Conservation (phyloP, 306 rosid species). For the Lotus japonicus region DNA sequence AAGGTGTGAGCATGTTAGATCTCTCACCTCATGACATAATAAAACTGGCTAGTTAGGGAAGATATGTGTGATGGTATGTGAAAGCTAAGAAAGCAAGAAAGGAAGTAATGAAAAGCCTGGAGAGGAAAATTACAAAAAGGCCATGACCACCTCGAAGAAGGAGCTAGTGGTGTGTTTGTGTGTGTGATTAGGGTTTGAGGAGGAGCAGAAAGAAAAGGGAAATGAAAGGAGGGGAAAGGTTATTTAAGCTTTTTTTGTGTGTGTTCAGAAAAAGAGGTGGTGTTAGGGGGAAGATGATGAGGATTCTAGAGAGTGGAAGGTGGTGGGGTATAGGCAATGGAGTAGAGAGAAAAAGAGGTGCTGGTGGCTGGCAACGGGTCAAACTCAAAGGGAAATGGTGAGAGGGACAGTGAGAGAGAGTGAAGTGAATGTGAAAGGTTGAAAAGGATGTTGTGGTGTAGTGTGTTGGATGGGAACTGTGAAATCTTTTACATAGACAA, state of each 20-base stretch:
- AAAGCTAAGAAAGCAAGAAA: no score
- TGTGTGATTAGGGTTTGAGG: constrained; percentile 44
- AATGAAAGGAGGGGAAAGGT: constrained; percentile 25
- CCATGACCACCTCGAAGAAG: constrained; percentile 14
- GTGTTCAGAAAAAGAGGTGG: constrained; percentile 28
- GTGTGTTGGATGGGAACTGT: neutral
- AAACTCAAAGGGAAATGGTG: constrained; percentile 69
- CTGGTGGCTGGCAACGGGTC: constrained; percentile 91
- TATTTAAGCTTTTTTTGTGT: constrained; percentile 23
- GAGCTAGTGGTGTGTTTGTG: neutral
- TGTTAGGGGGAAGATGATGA: constrained; percentile 12
- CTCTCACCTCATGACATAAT: no score
- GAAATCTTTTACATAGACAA: constrained; percentile 12
- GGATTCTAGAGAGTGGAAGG: constrained; percentile 42
- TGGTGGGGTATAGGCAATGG: constrained; percentile 70
- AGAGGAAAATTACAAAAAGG: constrained; percentile 30
- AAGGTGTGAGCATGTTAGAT: constrained; percentile 17
- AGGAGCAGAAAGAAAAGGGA: neutral
- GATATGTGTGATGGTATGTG: no score
- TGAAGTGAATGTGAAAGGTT: constrained; percentile 31
- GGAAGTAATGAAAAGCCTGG: no score
- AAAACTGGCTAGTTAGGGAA: no score
- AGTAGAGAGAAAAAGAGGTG: constrained; percentile 42
- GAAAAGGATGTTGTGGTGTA: constrained; percentile 29
- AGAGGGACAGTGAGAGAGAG: constrained; percentile 27